Conservation (phyloP, 345 rosid species). For the Cardamine chenopodiifolia region DNA sequence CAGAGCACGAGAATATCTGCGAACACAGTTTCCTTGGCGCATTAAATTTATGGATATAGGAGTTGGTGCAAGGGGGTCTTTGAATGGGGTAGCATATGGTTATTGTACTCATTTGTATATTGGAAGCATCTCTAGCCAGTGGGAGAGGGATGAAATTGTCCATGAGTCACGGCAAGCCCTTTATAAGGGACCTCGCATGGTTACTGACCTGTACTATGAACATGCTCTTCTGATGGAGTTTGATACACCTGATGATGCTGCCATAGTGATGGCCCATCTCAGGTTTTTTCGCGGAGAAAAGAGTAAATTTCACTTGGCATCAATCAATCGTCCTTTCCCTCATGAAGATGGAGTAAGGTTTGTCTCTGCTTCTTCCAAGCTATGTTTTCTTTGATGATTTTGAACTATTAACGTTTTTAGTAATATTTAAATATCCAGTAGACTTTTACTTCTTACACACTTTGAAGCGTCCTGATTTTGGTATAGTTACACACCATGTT, state of each 20-base stretch:
- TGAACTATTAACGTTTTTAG: not conserved
- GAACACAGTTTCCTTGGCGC: slow-evolving; percentile 77
- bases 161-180: slow-evolving; percentile 85
- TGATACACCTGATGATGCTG: slow-evolving; percentile 90
- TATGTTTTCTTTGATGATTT: slow-evolving; percentile 21
- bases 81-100: slow-evolving; percentile 82
- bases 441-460: slow-evolving; percentile 18
- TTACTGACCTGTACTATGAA: slow-evolving; percentile 75
- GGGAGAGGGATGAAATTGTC: slow-evolving; percentile 86
- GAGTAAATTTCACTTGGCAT: slow-evolving; percentile 53
- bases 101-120: slow-evolving; percentile 76
- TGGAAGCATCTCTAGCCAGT: slow-evolving; percentile 75
- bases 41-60: slow-evolving; percentile 87
- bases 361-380: slow-evolving; percentile 35
- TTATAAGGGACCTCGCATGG: slow-evolving; percentile 76
- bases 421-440: not conserved
- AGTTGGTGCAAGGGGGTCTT: slow-evolving; percentile 74
- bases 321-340: slow-evolving; percentile 54
- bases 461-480: slow-evolving; percentile 21
- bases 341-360: slow-evolving; percentile 67
- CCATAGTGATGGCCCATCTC: slow-evolving; percentile 81
- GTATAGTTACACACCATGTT: not conserved
- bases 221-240: slow-evolving; percentile 89
- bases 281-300: slow-evolving; percentile 68
- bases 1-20: slow-evolving; percentile 83